Evolutionary conservation across 371 early-diverging fungal genomes (phyloP), one percentile per base, ranked within the genome.

Genomic region (Blakeslea trispora): DNA sequence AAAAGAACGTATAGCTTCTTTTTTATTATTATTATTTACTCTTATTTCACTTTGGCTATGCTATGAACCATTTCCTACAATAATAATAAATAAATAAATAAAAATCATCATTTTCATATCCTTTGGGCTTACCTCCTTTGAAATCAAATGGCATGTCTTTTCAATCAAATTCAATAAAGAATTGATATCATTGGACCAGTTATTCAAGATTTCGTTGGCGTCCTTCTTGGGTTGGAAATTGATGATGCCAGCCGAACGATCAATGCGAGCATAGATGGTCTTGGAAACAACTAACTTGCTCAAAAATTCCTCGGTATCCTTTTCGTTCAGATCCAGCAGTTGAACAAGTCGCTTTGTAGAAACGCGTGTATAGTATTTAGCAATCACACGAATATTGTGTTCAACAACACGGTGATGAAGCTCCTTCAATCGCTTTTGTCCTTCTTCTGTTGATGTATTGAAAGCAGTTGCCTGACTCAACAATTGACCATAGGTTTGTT

Each of bases 311-410:
- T 98, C 97, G 17, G 93, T 81, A 42, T 95, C 94, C 57, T 71
- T 71, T 49, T 77, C 75, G 21, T 65, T 77, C 61, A 77, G 55
- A 63, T 81, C 81, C 45, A 77, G 57, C 14, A 77, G 57, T 49
- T 75, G 77, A 28, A 74, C 73, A 54, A 77, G 63, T 50, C 77
- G 85, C 71, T 84, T 83, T 40, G 87, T 84, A 8, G 92, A 84
- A 45, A 97, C 91, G 35, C 93, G 87, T 19, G 90, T 90, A 71
- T 98, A 98, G 72, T 96, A 97, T 69, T 91, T 91, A 42, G 95
- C 93, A 62, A 97, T 83, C 3, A 98, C 96, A 10, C 97, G 92
- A 61, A 97, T 90, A 69, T 98, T 98, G 87, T 97, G 99, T 68
- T 98, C 99, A 59, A 94, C 91, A 7, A 96, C 95, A 21, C 99